phyloP scores from a whole-genome alignment of 306 rosid species.

The Purshia tridentata region DNA sequence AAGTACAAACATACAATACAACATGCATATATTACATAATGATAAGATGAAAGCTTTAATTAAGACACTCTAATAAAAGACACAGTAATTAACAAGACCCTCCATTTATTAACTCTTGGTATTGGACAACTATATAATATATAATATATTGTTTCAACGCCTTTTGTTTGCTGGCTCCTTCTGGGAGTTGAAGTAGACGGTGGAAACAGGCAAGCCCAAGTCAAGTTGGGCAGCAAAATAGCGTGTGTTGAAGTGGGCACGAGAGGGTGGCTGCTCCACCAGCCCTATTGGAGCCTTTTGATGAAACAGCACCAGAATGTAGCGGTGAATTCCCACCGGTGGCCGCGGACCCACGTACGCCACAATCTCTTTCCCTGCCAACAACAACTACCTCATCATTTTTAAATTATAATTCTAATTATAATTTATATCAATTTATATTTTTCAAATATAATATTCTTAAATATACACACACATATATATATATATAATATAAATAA shows the following conservation, averaged over 20 bases:
- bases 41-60: too few relatives aligned
- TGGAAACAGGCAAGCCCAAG: constrained; percentile 74
- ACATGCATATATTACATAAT: too few relatives aligned
- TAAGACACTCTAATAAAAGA: too few relatives aligned
- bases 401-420: too few relatives aligned
- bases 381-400: background rate
- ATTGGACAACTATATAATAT: background rate
- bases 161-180: constrained; percentile 68
- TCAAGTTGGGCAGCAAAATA: constrained; percentile 52
- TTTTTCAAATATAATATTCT: too few relatives aligned
- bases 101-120: background rate
- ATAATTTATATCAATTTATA: too few relatives aligned
- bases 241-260: constrained; percentile 78
- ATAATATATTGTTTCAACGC: constrained; percentile 30
- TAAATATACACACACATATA: too few relatives aligned
- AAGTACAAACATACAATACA: too few relatives aligned
- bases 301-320: constrained; percentile 57
- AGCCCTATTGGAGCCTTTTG: constrained; percentile 54
- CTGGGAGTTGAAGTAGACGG: constrained; percentile 82
- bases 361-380: constrained; percentile 71
- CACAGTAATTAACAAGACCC: too few relatives aligned
- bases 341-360: constrained; percentile 70
- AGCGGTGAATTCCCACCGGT: constrained; percentile 84
- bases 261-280: constrained; percentile 57
- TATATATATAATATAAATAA: too few relatives aligned